Conservation (phyloP, 352 stramenopile genomes). For the Pythium myriotylum region DNA sequence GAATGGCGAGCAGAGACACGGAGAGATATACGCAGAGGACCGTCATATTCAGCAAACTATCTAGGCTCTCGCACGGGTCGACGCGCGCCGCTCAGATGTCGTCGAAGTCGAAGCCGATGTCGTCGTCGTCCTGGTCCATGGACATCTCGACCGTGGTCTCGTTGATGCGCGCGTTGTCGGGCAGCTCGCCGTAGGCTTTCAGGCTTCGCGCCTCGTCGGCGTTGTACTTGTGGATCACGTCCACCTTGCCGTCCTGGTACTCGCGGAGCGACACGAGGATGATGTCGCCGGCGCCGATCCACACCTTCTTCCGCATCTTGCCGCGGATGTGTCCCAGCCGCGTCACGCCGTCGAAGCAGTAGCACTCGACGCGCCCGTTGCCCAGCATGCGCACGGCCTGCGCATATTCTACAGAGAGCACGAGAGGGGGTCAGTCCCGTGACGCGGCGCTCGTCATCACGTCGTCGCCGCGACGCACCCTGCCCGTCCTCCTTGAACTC, state of each 20-base stretch:
- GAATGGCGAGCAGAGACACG: no score
- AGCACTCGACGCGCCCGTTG: slow-evolving; percentile 97
- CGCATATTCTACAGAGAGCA: slow-evolving; percentile 98
- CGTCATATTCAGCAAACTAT: slow-evolving; percentile 11
- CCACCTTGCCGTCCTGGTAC: slow-evolving; percentile 99
- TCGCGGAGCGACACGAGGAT: slow-evolving; percentile 98
- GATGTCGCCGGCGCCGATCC: slow-evolving; percentile 98
- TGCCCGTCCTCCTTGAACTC: slow-evolving; percentile 99
- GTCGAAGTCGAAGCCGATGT: slow-evolving; percentile 91
- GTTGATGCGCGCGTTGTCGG: slow-evolving; percentile 94
- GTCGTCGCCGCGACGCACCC: no score
- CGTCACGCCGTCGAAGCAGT: slow-evolving; percentile 99
- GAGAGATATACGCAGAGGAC: not conserved
- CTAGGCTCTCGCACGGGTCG: not conserved
- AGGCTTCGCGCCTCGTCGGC: slow-evolving; percentile 98
- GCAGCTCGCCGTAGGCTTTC: slow-evolving; percentile 99
- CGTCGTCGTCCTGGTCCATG: slow-evolving; percentile 85
- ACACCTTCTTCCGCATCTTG: slow-evolving; percentile 99
- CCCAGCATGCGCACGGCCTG: slow-evolving; percentile 99
- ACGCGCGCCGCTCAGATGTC: slow-evolving; percentile 69
- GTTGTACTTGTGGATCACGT: slow-evolving; percentile 99
- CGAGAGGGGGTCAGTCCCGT: no score
- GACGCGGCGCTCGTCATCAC: no score
- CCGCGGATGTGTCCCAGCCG: slow-evolving; percentile 98
- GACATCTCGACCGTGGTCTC: slow-evolving; percentile 88